A percentile compares a stretch with the other conserved stretches of the same genome.
These are phyloP conservation scores for Tubosaeta sp. DNA, from an alignment of 768 basidiomycete genomes.

Conservation along the genomic window DNA sequence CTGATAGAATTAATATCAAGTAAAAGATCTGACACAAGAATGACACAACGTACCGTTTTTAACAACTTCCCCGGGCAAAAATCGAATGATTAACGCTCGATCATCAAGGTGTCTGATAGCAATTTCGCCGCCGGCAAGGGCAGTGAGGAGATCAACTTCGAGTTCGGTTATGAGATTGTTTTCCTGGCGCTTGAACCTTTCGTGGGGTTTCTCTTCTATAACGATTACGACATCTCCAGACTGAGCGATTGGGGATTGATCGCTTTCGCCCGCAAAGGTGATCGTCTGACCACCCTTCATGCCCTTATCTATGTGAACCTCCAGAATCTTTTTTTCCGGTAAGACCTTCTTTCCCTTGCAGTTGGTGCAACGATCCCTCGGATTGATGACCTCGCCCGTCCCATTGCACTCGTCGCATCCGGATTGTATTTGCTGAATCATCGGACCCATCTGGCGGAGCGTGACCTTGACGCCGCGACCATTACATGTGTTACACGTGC, in stretches of 20 bases:
- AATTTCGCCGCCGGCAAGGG: conserved; percentile 88
- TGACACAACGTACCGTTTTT: conserved; percentile 73
- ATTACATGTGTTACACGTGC: conserved; percentile 68
- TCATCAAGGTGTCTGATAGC: conserved; percentile 93
- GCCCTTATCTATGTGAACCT: conserved; percentile 97
- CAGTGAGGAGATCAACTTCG: conserved; percentile 92
- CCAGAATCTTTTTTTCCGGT: conserved; percentile 93
- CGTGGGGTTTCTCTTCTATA: conserved; percentile 89
- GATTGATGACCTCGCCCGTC: conserved; percentile 92
- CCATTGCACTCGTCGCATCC: conserved; percentile 91
- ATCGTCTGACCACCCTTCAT: conserved; percentile 95
- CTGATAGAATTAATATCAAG: conserved; percentile 36
- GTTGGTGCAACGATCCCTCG: conserved; percentile 84
- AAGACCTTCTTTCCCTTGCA: conserved; percentile 96
- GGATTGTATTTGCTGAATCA: conserved; percentile 99
- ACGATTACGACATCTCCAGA: conserved; percentile 95
- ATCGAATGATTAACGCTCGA: conserved; percentile 75
- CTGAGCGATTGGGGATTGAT: conserved; percentile 83
- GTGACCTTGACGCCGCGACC: conserved; percentile 91
- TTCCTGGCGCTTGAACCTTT: conserved; percentile 82
- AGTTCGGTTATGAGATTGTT: conserved; percentile 83
- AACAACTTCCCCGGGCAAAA: conserved; percentile 86
- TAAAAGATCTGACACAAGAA: not conserved
- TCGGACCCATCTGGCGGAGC: conserved; percentile 96
- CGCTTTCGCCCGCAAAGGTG: conserved; percentile 84